Evolutionary conservation across 129 eudicot genomes (phyloP), one percentile per base, ranked within the genome.

Genomic region (Ambrosia artemisiifolia): DNA sequence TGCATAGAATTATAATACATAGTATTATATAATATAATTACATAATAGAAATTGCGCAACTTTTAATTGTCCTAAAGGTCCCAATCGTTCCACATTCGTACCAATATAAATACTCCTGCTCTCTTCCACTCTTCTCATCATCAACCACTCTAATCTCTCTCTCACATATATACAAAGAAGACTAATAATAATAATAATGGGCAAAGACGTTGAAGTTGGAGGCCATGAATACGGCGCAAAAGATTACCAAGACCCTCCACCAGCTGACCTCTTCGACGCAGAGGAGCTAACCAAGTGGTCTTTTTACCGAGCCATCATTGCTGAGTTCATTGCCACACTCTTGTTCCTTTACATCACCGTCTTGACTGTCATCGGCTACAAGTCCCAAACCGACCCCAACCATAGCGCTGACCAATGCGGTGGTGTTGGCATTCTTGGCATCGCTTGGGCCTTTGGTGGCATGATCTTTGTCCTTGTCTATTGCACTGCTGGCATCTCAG

Each of bases 361-460:
- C 68, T 85, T 85, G 71, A 86, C 88, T 17, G 91, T 86, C 75
- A 86, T 86, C 61, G 91, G 91, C 28, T 81, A 86, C 79, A 73
- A 70, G 72, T 76, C 77, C 36, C 83, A 85, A 53, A 59, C 61
- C 32, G 87, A 81, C 53, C 70, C 78, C 12, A 44, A 51, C 36
- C 73, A 75, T 62, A 67, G 63, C 55, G 24, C 82, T 30, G 91
- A 80, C 77, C 80, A 71, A 6, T 86, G 91, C 59, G 88, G 76
- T 38, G 84, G 86, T 35, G 91, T 86, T 6, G 91, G 91, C 14
- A 72, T 86, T 62, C 84, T 86, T 1, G 88, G 91, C 30, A 86
- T 86, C 53, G 91, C 91, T 6, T 86, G 91, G 91, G 85, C 91
- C 56, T 86, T 86, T n/a, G 90, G 91, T 2, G 91, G 91, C 81